phyloP scores from a whole-genome alignment of 495 filamentous ascomycete species.

The Clavariopsis aquatica region DNA sequence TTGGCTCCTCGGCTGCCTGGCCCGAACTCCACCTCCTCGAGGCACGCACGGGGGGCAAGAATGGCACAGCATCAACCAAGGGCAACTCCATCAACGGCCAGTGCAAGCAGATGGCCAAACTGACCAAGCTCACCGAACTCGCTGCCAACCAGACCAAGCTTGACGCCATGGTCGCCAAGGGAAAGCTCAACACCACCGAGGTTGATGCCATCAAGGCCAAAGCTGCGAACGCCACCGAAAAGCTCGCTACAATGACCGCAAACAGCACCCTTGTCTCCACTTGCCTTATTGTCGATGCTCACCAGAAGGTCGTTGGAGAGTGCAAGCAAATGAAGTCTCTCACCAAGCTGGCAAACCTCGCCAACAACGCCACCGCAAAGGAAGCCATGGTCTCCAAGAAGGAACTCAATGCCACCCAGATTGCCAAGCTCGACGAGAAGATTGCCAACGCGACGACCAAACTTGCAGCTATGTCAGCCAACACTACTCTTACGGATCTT shows the following conservation, averaged over 20 bases:
- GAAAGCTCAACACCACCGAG: conserved; percentile 17
- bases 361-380: conserved; percentile 26
- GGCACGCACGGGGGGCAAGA: conserved; percentile 15
- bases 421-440: conserved; percentile 19
- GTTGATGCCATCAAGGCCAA: conserved; percentile 22
- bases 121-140: conserved; percentile 20
- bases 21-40: conserved; percentile 17
- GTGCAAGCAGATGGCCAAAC: conserved; percentile 18
- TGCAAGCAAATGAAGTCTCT: conserved; percentile 22
- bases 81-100: conserved; percentile 24
- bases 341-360: conserved; percentile 14
- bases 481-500: conserved; percentile 22
- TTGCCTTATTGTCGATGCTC: conserved; percentile 26
- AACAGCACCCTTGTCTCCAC: conserved; percentile 25
- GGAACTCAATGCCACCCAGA: conserved; percentile 16
- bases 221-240: conserved; percentile 14
- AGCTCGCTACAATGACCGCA: conserved; percentile 17
- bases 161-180: conserved; percentile 18
- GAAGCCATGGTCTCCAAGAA: conserved; percentile 13
- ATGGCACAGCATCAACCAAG: conserved; percentile 9
- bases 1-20: conserved; percentile 11
- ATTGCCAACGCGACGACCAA: conserved; percentile 29
- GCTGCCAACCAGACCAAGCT: conserved; percentile 28
- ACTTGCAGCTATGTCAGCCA: conserved; percentile 15
- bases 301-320: conserved; percentile 21